These are phyloP conservation scores for Torrubiella hemipterigena DNA, from an alignment of 2,329 filamentous ascomycete species.

Conservation along the genomic window DNA sequence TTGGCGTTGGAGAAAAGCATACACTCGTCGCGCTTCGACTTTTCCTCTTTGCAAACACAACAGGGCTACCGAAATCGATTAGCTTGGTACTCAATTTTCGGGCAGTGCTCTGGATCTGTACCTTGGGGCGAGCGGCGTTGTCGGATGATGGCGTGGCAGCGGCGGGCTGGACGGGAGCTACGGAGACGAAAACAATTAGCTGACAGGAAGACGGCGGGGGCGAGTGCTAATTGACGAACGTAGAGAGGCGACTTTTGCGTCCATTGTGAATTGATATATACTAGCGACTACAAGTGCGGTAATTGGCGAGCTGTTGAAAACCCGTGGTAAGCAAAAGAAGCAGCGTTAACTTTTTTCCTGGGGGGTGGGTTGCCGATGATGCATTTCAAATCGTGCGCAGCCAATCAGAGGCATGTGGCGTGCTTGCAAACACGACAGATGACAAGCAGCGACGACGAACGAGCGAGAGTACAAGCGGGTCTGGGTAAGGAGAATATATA, in stretches of 20 bases:
- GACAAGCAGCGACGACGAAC: no score
- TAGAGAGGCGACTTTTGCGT: no score
- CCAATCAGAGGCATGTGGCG: no score
- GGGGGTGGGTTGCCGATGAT: neutral
- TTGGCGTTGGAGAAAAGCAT: constrained; percentile 90
- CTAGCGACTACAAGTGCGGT: neutral
- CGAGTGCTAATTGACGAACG: constrained; percentile 1
- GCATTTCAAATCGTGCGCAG: constrained; percentile 4
- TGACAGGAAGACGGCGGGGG: neutral
- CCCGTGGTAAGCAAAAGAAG: neutral
- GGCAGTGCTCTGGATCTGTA: neutral
- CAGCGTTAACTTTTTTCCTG: neutral
- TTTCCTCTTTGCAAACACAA: constrained; percentile 96
- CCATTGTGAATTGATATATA: neutral
- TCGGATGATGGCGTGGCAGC: constrained; percentile 3
- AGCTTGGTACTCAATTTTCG: neutral
- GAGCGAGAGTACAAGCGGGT: no score
- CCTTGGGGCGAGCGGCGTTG: constrained; percentile 8
- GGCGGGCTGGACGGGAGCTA: constrained; percentile 6
- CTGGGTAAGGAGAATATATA: no score
- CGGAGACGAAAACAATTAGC: constrained; percentile 4
- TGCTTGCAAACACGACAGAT: no score
- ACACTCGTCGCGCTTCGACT: constrained; percentile 86
- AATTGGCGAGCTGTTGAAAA: no score
- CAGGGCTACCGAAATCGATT: constrained; percentile 53